A percentile compares a stretch with the other conserved stretches of the same genome.
Evolutionary conservation across 1,284 basidiomycete species (phyloP).

Genomic region (Malassezia arunalokei): DNA sequence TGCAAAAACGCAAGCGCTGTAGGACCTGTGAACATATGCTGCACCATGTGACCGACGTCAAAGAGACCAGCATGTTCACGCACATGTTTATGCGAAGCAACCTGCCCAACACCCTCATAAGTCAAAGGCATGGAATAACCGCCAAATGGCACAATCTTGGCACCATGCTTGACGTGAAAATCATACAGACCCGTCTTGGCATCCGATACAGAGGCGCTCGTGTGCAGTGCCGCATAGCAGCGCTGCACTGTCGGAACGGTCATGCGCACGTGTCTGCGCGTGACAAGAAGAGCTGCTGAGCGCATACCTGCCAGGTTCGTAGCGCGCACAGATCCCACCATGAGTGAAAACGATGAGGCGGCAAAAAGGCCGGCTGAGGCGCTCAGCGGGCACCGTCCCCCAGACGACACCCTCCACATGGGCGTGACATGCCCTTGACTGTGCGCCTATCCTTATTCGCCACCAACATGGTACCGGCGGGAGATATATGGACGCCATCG

Average conservation of each 20-base stretch:
- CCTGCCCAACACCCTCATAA: slow-evolving; percentile 57
- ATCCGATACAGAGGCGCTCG: not conserved
- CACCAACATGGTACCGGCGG: too few species aligned
- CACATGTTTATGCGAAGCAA: slow-evolving; percentile 82
- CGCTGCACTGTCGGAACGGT: not conserved
- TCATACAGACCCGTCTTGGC: slow-evolving; percentile 67
- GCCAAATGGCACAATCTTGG: slow-evolving; percentile 93
- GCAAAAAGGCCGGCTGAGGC: too few species aligned
- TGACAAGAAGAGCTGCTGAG: not conserved
- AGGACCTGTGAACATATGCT: slow-evolving; percentile 46
- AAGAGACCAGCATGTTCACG: slow-evolving; percentile 75
- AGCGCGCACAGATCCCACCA: too few species aligned
- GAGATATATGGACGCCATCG: not conserved
- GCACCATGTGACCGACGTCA: slow-evolving; percentile 92
- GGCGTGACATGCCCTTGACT: too few species aligned
- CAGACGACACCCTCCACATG: too few species aligned
- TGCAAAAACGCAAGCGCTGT: slow-evolving; percentile 61
- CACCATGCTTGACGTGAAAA: slow-evolving; percentile 71
- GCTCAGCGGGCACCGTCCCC: too few species aligned
- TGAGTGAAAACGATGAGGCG: too few species aligned
- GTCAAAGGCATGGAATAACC: slow-evolving; percentile 87
- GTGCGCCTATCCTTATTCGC: too few species aligned
- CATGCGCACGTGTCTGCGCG: not conserved
- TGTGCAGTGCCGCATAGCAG: not conserved
- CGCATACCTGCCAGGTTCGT: too few species aligned